Evolutionary conservation across 2,329 filamentous ascomycete genomes (phyloP), one percentile per base, ranked within the genome.

Genomic region (Ceratocystis papillata): DNA sequence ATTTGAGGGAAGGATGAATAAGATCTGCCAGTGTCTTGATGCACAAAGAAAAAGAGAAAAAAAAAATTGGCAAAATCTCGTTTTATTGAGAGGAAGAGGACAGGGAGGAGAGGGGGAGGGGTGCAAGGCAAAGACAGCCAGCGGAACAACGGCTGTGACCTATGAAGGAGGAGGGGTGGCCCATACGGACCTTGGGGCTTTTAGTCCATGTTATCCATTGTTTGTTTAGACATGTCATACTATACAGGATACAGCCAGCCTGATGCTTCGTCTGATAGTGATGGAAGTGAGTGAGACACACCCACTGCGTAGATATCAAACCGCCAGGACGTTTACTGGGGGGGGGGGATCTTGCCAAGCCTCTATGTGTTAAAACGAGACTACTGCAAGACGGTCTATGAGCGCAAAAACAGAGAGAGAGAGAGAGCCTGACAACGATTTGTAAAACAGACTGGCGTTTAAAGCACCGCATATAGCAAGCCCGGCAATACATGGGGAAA

Each of bases 1-100:
- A 45, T 22, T 37, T 45, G 20, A 62, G 59, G 37, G 61, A 63
- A 50, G 41, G 61, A 46, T 48, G 45, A 46, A 63, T 46, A 63
- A 63, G 41, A 63, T 44, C 61, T 50, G 25, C 53, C 53, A 57
- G 25, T 33, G 53, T 57, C 53, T 63, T 48, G 41, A 37, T 25
- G 41, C 41, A 41, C 61, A 46, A 20, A 41, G 25, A 20, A 20
- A 20, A 30, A 20, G 41, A 46, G n/a, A 25, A 62, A 25, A 62
- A 61, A 61, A 44, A 62, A 12, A 3, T 12, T 28, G 30, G 12
- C 59, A 15, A 57, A 57, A 57, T 8, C 25, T 57, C n/a, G 30
- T 57, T 30, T 17, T 30, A 17, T 22, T 30, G 53, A 17, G 53
- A 57, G 53, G 17, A 33, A 30, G 53, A 37, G 53, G 53, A 57